Evolutionary conservation across 176 grass and related monocot species (phyloP).

Genomic region (Tillandsia fasciculata): DNA sequence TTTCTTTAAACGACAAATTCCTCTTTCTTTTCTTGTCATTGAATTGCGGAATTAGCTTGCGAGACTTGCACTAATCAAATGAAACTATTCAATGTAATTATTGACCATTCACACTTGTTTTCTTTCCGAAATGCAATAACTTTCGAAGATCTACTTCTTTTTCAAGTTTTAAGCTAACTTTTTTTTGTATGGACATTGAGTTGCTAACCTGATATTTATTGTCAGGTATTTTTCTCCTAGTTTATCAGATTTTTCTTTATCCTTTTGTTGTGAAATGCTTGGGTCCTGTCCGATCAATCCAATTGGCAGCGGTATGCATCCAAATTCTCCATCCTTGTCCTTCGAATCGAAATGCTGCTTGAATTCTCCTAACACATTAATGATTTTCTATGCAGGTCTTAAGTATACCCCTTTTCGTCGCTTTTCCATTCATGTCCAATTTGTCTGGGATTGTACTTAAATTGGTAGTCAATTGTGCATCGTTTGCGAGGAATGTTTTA

Average conservation of each 20-base stretch:
- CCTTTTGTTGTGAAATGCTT: constrained; percentile 31
- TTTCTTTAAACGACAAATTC: too few relatives aligned
- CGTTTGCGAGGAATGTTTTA: constrained; percentile 58
- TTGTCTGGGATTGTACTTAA: constrained; percentile 49
- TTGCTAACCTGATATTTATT: constrained; percentile 8
- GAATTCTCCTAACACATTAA: not conserved
- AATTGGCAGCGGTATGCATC: constrained; percentile 41
- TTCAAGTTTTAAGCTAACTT: not conserved
- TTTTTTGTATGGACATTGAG: not conserved
- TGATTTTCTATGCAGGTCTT: constrained; percentile 46
- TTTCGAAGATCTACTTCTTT: too few relatives aligned
- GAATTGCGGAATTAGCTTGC: too few relatives aligned
- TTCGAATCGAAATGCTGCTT: not conserved
- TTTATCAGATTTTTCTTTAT: constrained; percentile 69
- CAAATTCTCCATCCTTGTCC: not conserved
- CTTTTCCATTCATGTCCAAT: constrained; percentile 67
- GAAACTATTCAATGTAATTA: too few relatives aligned
- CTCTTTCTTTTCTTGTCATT: not conserved
- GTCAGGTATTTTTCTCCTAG: constrained; percentile 48
- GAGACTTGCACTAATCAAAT: too few relatives aligned
- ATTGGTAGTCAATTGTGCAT: constrained; percentile 43
- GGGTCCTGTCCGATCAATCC: constrained; percentile 46
- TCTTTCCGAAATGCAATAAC: too few relatives aligned
- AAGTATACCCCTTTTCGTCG: constrained; percentile 57
- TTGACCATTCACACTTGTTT: too few relatives aligned